Evolutionary conservation across 202 grass and related monocot species (phyloP), one percentile per base, ranked within the genome.

Genomic region (Setaria italica): DNA sequence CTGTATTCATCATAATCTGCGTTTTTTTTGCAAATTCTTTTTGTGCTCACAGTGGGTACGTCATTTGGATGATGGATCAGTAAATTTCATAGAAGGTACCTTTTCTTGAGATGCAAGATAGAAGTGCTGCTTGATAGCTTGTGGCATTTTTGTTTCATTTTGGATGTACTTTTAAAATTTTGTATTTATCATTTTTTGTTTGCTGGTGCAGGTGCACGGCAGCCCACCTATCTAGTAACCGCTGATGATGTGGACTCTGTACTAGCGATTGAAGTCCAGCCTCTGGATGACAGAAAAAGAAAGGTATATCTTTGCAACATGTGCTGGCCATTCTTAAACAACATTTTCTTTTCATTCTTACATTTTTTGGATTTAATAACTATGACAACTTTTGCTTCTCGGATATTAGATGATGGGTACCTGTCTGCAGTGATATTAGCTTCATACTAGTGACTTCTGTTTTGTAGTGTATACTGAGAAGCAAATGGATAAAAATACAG

Each of bases 71-170:
- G 93, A 98, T 84, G 96, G 96, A 73, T 98, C 93, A 14, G 79
- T 98, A 64, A 90, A 92, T 72, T 98, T 85, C 74, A 98, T 98
- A 81, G 96, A 98, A 76, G 95, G 95, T 98, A 94, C 17, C 68
- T 67, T 76, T 15, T 19, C 60, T 60, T 58, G 16, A 46, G 34
- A 72, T 80, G 54, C 46, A 86, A 62, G 33, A 58, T 35, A 87
- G n/a, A 58, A 82, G 53, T 43, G 9, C 21, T 70, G 12, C n/a
- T 48, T 30, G 10, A 81, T 39, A 20, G 5, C 17, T 56, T 57
- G 73, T 83, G 29, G 19, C 16, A 3, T 47, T 82, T 62, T 42
- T 49, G 4, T 70, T 89, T 60, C 4, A 10, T 66, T 68, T 57
- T 82, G 39, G 19, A 45, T 78, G 34, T 82, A 20, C 19, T 37